Percentiles rank a stretch among this genome's conserved stretches.
Evolutionary conservation across 1,284 basidiomycete genomes (phyloP).

Genomic region (Porphyrellus sp.): DNA sequence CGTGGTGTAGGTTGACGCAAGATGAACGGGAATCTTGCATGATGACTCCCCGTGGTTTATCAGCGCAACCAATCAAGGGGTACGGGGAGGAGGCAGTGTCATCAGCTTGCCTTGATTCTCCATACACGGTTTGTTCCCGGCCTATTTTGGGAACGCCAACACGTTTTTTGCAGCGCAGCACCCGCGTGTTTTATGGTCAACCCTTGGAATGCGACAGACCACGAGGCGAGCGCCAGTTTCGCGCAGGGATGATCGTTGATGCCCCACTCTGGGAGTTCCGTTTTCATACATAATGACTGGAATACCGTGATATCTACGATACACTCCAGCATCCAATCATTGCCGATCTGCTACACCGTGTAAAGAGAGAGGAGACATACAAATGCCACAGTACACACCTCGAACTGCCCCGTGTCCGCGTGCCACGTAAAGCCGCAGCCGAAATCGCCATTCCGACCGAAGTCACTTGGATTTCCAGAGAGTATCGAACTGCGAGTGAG

Average conservation of each 20-base stretch:
- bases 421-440: constrained; percentile 30
- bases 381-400: constrained; percentile 24
- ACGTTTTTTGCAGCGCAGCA: constrained; percentile 36
- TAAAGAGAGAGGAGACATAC: constrained; percentile 29
- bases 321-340: constrained; percentile 22
- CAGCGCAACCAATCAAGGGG: constrained; percentile 34
- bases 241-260: constrained; percentile 19
- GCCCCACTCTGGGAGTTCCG: constrained; percentile 21
- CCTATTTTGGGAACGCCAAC: constrained; percentile 30
- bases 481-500: constrained; percentile 30
- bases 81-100: constrained; percentile 29
- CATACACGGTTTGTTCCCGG: constrained; percentile 12
- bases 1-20: constrained; percentile 28
- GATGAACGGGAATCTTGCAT: constrained; percentile 34
- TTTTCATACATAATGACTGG: constrained; percentile 34
- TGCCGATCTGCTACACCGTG: constrained; percentile 18
- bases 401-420: constrained; percentile 15
- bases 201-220: constrained; percentile 21
- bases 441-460: constrained; percentile 11
- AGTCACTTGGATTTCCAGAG: constrained; percentile 30
- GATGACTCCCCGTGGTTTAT: constrained; percentile 33
- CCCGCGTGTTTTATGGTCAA: constrained; percentile 27
- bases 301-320: constrained; percentile 28
- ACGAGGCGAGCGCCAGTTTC: constrained; percentile 31
- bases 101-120: constrained; percentile 21